Base-by-base conservation (phyloP, 1,139 yeast species). In the Candida anutae region DNA sequence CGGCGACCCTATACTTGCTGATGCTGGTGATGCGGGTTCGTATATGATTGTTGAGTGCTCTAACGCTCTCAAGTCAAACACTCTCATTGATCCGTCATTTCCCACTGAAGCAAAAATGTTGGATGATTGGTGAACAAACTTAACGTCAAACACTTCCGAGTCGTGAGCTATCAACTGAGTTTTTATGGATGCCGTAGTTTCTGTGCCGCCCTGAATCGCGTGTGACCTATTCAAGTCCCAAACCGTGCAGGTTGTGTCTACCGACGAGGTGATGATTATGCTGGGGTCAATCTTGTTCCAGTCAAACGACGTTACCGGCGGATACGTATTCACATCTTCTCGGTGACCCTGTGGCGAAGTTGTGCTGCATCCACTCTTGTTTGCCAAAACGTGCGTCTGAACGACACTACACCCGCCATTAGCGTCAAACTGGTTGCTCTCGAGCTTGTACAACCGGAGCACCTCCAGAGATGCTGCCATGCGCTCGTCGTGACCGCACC, bases 161-260 rank as follows among this genome's bases (percentile, higher is more conserved):
- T 90, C 98, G 53, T 90, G 98, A 0, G 98, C 98, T 41, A 90
- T 90, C 28, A 90, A 63, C 56, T 90, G 97, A 1, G 98, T 88
- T 47, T 81, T 82, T 13, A 94, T 94, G 16, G 71, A 65, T n/a
- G 83, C 84, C 27, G 62, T 53, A 18, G 62, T 24, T 13, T 37
- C 36, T 37, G 31, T 23, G 28, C 31, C 33, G 16, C 33, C 39
- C 21, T 29, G 30, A 13, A 34, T 23, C 9, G 41, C 31, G 23
- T 45, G 49, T 3, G 63, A 46, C 18, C 70, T 51, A 37, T 58
- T 65, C 24, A 85, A 57, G 53, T 90, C 97, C 97, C 98, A 90
- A 3, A 87, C 78, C 0, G 97, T 88, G 55, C 98, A 90, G 1
- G 98, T 90, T 1, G 98, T 90, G 54, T 90, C 98, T 8, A 90